phyloP scores from a whole-genome alignment of 1,284 basidiomycete species.

The Cutaneotrichosporon cutaneum region DNA sequence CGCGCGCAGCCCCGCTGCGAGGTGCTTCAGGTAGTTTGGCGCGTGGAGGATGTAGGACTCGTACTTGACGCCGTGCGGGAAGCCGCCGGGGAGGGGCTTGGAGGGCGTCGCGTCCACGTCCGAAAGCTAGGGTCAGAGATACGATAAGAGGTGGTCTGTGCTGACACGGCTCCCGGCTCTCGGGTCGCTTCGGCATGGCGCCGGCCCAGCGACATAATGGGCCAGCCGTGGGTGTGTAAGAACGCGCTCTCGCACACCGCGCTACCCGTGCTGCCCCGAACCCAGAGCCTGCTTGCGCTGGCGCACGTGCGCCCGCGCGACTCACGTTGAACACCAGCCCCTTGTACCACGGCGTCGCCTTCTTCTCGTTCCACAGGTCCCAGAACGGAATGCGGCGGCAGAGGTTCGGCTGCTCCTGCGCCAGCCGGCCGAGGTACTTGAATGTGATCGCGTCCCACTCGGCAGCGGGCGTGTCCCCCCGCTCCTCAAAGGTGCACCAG shows the following conservation, averaged over 20 bases:
- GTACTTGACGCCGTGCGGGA: conserved; percentile 37
- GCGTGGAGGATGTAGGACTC: conserved; percentile 50
- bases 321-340: conserved; percentile 59
- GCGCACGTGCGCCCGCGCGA: no score
- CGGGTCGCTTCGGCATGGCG: no score
- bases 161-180: not conserved
- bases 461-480: conserved; percentile 50
- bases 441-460: conserved; percentile 47
- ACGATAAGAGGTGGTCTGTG: not conserved
- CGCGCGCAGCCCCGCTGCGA: conserved; percentile 37
- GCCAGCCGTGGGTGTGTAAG: no score
- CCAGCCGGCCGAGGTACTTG: conserved; percentile 58
- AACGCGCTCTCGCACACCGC: no score
- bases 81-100: conserved; percentile 27
- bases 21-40: conserved; percentile 47
- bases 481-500: conserved; percentile 62
- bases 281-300: not conserved
- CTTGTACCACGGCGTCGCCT: conserved; percentile 58
- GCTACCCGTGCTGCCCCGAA: no score
- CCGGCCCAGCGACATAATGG: no score
- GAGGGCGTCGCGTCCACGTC: conserved; percentile 11
- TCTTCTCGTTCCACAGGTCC: conserved; percentile 51
- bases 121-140: conserved; percentile 4
- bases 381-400: conserved; percentile 56
- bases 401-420: conserved; percentile 53